phyloP scores from a whole-genome alignment of 176 grass and related monocot species.

The Triticum urartu region DNA sequence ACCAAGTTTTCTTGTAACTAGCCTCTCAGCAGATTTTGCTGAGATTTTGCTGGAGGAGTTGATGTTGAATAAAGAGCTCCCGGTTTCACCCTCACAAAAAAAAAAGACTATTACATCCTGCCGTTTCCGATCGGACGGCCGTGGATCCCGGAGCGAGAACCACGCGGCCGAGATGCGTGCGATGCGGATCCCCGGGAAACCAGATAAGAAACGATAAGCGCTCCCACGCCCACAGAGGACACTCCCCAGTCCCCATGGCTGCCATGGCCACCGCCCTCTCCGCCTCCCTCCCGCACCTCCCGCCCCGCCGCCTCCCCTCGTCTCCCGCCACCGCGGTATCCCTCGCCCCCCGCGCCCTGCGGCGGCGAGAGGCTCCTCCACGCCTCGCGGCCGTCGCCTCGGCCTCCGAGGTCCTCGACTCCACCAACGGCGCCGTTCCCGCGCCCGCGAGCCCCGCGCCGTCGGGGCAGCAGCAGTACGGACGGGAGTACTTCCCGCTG shows the following conservation, averaged over 20 bases:
- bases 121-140: constrained; percentile 5
- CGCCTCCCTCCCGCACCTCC: constrained; percentile 47
- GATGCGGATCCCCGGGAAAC: constrained; percentile 27
- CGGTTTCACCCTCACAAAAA: too few species aligned
- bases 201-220: constrained; percentile 44
- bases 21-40: too few species aligned
- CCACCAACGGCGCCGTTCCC: constrained; percentile 64
- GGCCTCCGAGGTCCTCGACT: constrained; percentile 51
- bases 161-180: constrained; percentile 23
- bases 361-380: background rate
- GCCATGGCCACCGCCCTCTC: constrained; percentile 55
- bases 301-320: constrained; percentile 15
- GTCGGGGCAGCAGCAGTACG: constrained; percentile 37
- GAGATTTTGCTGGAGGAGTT: too few species aligned
- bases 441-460: background rate
- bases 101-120: background rate
- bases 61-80: too few species aligned
- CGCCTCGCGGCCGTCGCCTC: constrained; percentile 50
- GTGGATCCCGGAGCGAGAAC: background rate
- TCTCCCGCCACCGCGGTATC: background rate
- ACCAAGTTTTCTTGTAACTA: too few species aligned
- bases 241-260: constrained; percentile 38
- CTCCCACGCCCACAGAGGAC: background rate
- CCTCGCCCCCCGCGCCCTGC: background rate
- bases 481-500: constrained; percentile 87